Base-by-base conservation (phyloP, 768 basidiomycete species). In the Rhodotorula babjevae region DNA sequence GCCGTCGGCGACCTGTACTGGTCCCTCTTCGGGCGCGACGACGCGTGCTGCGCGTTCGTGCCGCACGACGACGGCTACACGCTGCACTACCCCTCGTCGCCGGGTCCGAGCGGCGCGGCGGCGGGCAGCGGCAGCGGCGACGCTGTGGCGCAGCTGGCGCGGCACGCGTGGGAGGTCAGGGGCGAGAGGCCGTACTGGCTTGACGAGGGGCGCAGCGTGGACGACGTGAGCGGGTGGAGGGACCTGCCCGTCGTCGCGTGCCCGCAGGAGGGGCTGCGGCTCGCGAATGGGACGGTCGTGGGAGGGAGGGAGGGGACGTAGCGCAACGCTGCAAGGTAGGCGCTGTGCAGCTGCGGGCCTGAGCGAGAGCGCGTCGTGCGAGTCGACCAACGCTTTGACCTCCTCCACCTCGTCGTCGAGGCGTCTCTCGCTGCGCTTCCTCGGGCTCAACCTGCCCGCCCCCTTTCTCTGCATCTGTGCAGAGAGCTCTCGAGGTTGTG, bases 51-150 rank as follows among this genome's bases (percentile, higher is more conserved):
- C 70, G 44, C 63, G 11, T 79, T 72, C 67, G 79, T 80, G 11
- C 44, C 77, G 53, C 80, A 80, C 61, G 25, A 66, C 58, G 80
- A 80, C 56, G 79, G 79, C 2, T 78, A 75, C 55, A 77, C 77
- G 33, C 64, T 78, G 11, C 77, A 78, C 47, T 78, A 78, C 67
- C 73, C 75, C 1, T 21, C 66, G 0, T 3, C 5, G 8, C 60
- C 14, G 33, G 52, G 16, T 8, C 44, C 6, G n/a, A 10, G 40
- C 23, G 58, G 36, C 21, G 31, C 3, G 36, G 14, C 1, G 31
- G 14, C 25, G 1, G 44, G 44, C 33, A 29, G 44, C 7, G 69
- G 66, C 16, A 49, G 53, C 29, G 70, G 67, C 3, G 65, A n/a
- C 15, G 23, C 50, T 6, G 69, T 75, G 12, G 31, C 57, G 12